These are phyloP conservation scores for Aspergillus flavus DNA, from an alignment of 2,329 filamentous ascomycete species.

Conservation along the genomic window DNA sequence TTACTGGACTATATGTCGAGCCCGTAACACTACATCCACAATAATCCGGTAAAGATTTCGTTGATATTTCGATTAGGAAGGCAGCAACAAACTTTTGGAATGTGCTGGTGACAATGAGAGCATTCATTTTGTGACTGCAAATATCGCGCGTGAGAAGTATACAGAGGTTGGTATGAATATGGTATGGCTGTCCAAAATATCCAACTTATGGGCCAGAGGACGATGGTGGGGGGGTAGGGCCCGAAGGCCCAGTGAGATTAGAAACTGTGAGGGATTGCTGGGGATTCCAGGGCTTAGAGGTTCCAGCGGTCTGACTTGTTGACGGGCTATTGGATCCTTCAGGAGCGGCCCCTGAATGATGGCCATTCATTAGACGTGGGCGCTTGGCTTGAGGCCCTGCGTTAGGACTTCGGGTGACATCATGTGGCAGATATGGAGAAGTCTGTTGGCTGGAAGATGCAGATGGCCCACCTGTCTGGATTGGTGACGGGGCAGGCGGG, in stretches of 20 bases:
- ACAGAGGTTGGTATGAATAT: background rate
- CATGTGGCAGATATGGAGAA: constrained; percentile 34
- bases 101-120: background rate
- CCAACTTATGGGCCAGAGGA: constrained; percentile 8
- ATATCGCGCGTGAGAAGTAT: background rate
- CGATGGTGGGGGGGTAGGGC: constrained; percentile 27
- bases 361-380: constrained; percentile 39
- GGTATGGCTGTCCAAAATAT: background rate
- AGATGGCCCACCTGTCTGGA: constrained; percentile 21
- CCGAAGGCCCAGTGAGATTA: constrained; percentile 28
- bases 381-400: constrained; percentile 34
- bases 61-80: background rate
- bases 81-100: background rate
- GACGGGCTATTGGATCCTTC: constrained; percentile 5
- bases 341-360: constrained; percentile 11
- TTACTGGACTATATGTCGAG: background rate
- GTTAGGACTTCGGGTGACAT: constrained; percentile 25
- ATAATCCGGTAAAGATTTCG: background rate
- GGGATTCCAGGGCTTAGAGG: constrained; percentile 16
- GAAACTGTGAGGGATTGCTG: constrained; percentile 23
- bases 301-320: constrained; percentile 10
- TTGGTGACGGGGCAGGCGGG: constrained; percentile 28
- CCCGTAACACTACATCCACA: background rate
- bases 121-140: background rate
- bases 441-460: constrained; percentile 32